Evolutionary conservation across 83 land plant species (phyloP).

Genomic region (Diphasiastrum complanatum): DNA sequence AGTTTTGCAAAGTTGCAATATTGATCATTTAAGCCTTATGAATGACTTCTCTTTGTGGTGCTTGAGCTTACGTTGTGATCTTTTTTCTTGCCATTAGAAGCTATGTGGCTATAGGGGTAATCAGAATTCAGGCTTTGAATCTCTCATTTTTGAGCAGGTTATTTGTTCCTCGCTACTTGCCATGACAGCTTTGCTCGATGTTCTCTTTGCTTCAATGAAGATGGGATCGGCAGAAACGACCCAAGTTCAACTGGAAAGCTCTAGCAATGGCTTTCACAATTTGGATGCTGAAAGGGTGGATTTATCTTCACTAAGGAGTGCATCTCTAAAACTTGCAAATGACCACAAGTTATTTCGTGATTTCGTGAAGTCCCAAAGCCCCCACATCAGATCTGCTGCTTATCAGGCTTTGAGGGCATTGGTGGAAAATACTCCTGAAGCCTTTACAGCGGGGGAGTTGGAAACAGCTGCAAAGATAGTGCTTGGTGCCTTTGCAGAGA

Average conservation of each 20-base stretch:
- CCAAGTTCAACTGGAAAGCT: conserved; percentile 35
- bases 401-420: conserved; percentile 54
- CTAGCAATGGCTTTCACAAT: conserved; percentile 54
- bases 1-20: too few species aligned
- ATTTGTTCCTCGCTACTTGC: conserved; percentile 82
- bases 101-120: conserved; percentile 4
- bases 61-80: too few species aligned
- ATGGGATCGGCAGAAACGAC: conserved; percentile 29
- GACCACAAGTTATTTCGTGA: conserved; percentile 58
- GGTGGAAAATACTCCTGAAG: conserved; percentile 58
- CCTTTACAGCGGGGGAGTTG: conserved; percentile 45
- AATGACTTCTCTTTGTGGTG: too few species aligned
- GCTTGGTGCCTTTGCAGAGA: conserved; percentile 84
- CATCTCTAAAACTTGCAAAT: conserved; percentile 47
- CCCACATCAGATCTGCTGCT: conserved; percentile 66
- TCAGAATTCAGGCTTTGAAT: conserved; percentile 2
- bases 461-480: conserved; percentile 40
- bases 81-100: conserved; percentile 9
- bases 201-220: conserved; percentile 35
- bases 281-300: too few species aligned
- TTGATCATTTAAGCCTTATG: too few species aligned
- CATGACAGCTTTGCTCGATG: conserved; percentile 70
- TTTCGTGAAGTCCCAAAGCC: conserved; percentile 54
- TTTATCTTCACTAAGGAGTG: conserved; percentile 30
- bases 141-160: conserved; percentile 52